These are phyloP conservation scores for Malassezia furfur DNA, from an alignment of 1,284 basidiomycete species.

Conservation along the genomic window DNA sequence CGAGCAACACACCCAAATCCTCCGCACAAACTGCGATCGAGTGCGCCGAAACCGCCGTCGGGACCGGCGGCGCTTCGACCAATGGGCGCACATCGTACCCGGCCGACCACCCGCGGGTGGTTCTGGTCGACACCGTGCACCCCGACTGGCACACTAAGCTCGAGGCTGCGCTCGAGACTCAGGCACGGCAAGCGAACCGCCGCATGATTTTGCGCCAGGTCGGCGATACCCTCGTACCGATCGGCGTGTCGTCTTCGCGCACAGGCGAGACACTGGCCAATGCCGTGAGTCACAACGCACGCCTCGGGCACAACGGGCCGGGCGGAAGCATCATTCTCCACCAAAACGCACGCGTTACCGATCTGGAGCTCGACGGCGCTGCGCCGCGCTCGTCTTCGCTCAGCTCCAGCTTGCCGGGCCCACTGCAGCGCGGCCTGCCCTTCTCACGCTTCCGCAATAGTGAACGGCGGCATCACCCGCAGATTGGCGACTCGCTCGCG, in stretches of 20 bases:
- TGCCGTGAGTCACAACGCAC: constrained; percentile 22
- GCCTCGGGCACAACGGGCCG: constrained; percentile 22
- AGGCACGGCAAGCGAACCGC: constrained; percentile 60
- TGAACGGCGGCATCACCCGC: constrained; percentile 52
- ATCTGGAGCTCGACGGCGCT: not conserved
- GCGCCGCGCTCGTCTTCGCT: not conserved
- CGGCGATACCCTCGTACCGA: constrained; percentile 88
- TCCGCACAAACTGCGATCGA: constrained; percentile 16
- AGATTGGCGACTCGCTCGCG: constrained; percentile 57
- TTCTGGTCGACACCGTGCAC: constrained; percentile 37
- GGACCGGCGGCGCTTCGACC: constrained; percentile 22
- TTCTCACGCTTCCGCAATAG: constrained; percentile 70
- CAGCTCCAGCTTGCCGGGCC: not conserved
- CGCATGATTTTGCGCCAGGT: constrained; percentile 97
- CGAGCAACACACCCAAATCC: not conserved
- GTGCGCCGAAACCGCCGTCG: constrained; percentile 31
- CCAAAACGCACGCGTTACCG: not conserved
- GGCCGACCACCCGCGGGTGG: constrained; percentile 26
- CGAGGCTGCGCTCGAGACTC: constrained; percentile 29
- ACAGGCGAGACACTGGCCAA: constrained; percentile 48
- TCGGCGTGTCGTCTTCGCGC: constrained; percentile 67
- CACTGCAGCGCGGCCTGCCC: constrained; percentile 33
- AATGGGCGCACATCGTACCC: constrained; percentile 5
- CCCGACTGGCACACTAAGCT: constrained; percentile 43
- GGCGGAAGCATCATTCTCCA: constrained; percentile 45